Evolutionary conservation across 371 early-diverging fungal species (phyloP).

Genomic region (Nematocida homosporus): DNA sequence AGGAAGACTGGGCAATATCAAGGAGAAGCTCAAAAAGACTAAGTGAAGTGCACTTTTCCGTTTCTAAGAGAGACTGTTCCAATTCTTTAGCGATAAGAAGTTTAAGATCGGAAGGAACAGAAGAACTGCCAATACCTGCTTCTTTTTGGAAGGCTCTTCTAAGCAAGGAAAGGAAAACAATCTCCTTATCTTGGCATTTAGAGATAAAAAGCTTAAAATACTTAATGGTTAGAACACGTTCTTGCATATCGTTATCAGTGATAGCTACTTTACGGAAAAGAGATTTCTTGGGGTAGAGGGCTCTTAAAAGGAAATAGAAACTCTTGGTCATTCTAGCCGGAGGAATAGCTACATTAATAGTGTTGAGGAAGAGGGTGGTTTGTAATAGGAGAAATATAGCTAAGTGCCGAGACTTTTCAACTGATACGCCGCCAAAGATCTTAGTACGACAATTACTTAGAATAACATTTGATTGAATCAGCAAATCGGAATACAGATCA

Average conservation of each 20-base stretch:
- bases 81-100: slow-evolving; percentile 47
- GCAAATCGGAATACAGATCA: slow-evolving; percentile 46
- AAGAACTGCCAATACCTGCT: slow-evolving; percentile 26
- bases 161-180: slow-evolving; percentile 43
- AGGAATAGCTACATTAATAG: slow-evolving; percentile 7
- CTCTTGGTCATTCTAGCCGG: slow-evolving; percentile 41
- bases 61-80: slow-evolving; percentile 11
- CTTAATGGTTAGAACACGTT: slow-evolving; percentile 36
- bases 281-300: slow-evolving; percentile 48
- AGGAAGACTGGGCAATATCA: slow-evolving; percentile 31
- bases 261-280: slow-evolving; percentile 36
- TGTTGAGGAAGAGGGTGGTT: slow-evolving; percentile 26
- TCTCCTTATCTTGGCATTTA: slow-evolving; percentile 51
- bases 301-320: slow-evolving; percentile 50
- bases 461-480: slow-evolving; percentile 33
- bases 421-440: slow-evolving; percentile 42
- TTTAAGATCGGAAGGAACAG: slow-evolving; percentile 46
- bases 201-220: slow-evolving; percentile 51
- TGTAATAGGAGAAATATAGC: slow-evolving; percentile 34
- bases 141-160: slow-evolving; percentile 50
- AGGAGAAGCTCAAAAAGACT: slow-evolving; percentile 24
- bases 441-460: slow-evolving; percentile 5
- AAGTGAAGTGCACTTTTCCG: slow-evolving; percentile 42
- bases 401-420: slow-evolving; percentile 15
- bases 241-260: slow-evolving; percentile 34